Base-by-base conservation (phyloP, 192 early-diverging fungal species). In the Phlyctochytrium arcticum region DNA sequence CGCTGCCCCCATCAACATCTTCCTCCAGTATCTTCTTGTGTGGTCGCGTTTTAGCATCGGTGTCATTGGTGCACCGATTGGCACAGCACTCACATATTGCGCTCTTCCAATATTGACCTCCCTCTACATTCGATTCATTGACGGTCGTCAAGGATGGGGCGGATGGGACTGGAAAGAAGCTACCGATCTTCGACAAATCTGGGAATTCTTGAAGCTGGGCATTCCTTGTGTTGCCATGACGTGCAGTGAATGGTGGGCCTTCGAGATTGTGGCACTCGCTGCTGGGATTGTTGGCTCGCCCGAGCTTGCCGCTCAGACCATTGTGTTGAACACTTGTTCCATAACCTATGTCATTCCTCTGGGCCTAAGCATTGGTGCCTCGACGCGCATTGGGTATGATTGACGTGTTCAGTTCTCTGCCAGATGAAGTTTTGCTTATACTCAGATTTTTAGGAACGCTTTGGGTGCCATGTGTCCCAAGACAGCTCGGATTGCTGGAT, bases 11-110 rank as follows among this genome's bases (percentile, higher is more conserved):
- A 50, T 93, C 47, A 92, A 93, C 63, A 67, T 89, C 0, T 55
- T 87, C 24, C 67, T 89, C 58, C 93, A 89, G 73, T 96, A 90
- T 50, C 33, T 80, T 1, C 71, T 98, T 23, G 92, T 97, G n/a
- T 92, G 85, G 81, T 81, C 83, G 47, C 75, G 79, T 12, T 60
- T 85, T 15, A 70, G 81, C 1, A 48, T 96, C 10, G 94, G 93
- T 6, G 89, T 87, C 39, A 80, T 89, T 44, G 96, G 96, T 26
- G 90, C 94, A 0, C 91, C 95, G 0, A 69, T 92, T 4, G 92
- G 90, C 12, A 89, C 88, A 2, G 78, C 82, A 5, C 80, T 90
- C 12, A 89, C 85, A 7, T 89, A 91, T 74, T 89, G 85, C 80
- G 62, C 89, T 51, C 87, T 93, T 71, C 67, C 91, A 19, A 15